Base-by-base conservation (phyloP, 345 rosid species). In the Reutealis trisperma region DNA sequence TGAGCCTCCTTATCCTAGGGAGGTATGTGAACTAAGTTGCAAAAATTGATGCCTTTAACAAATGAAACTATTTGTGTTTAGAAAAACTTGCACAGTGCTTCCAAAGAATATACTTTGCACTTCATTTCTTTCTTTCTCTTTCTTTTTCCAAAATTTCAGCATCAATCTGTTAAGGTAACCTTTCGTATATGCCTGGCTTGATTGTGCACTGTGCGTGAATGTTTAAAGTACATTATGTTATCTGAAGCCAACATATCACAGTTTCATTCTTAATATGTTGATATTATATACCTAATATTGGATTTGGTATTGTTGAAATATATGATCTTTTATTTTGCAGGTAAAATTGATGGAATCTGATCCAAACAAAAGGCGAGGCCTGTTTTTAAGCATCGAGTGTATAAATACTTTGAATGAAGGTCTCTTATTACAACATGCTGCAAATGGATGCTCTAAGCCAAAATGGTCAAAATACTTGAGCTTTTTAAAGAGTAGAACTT, bases 1-100 rank as follows among this genome's bases (percentile, higher is more conserved):
- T 19, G 98, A 96, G 82, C 99, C 98, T 85, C 99, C 98, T 41
- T 93, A 88, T 84, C 99, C 98, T 67, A 87, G 92, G 89, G 95
- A 93, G 93, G 98, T 96, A 85, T 72, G 71, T 73, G 77, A 79
- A 72, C 32, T 24, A 55, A 79, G 77, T 73, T 75, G 74, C 54
- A 24, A 59, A 63, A 65, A 16, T 25, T 58, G 12, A 69, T 60
- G 62, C 24, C 8, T 47, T 49, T 45, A 49, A 16, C 44, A 27
- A 64, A 52, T 55, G 57, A 44, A 66, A 42, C 21, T 30, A 41
- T 32, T 45, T 74, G 30, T 54, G n/a, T 60, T 59, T 15, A n/a
- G 8, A 68, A 58, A 62, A 22, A 21, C 58, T 72, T 72, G 27
- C 44, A 45, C n/a, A 22, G 69, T 71, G n/a, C 63, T 75, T 63